Conservation (phyloP, 179 eudicot species). For the Spinacia oleracea region DNA sequence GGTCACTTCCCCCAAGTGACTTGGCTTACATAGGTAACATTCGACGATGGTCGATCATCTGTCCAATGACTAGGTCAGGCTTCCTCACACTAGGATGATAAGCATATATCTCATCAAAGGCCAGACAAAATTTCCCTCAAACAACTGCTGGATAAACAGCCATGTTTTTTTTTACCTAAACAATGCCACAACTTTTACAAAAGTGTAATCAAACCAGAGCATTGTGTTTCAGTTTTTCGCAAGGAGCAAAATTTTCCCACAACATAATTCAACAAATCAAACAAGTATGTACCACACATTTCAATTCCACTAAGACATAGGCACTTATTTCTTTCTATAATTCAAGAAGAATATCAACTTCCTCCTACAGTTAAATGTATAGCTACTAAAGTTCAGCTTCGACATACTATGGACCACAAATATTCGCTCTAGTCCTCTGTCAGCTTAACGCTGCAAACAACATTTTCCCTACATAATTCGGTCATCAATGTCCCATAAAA, state of each 20-base stretch:
- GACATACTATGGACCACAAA: background rate
- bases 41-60: background rate
- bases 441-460: background rate
- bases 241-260: background rate
- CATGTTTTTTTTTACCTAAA: background rate
- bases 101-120: background rate
- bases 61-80: background rate
- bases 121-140: background rate
- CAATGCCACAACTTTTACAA: background rate
- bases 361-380: background rate
- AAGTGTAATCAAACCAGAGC: background rate
- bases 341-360: background rate
- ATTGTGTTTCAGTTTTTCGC: background rate
- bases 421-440: background rate
- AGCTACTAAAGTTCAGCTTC: background rate
- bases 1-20: background rate
- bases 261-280: background rate
- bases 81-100: background rate
- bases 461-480: background rate
- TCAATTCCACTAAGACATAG: background rate
- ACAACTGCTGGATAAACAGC: background rate
- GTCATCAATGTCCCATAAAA: background rate
- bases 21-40: background rate
- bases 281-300: background rate
- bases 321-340: background rate